Evolutionary conservation across 805 yeast genomes (phyloP).

Genomic region (Hanseniaspora singularis): DNA sequence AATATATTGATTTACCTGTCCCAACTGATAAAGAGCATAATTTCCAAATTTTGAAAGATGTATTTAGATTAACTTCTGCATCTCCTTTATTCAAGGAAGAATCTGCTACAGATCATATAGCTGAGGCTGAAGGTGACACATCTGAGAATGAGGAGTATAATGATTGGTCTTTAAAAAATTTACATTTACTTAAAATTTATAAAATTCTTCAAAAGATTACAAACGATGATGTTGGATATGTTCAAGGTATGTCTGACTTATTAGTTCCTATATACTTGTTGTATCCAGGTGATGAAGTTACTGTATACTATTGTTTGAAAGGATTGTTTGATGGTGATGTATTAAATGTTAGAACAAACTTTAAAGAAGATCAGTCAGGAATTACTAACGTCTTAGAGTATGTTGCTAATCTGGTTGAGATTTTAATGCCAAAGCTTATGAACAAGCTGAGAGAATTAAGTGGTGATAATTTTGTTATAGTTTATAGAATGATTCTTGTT

Average conservation of each 20-base stretch:
- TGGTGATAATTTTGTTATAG: constrained; percentile 80
- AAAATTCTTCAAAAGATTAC: constrained; percentile 77
- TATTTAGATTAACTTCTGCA: constrained; percentile 46
- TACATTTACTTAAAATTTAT: constrained; percentile 58
- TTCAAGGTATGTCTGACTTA: constrained; percentile 95
- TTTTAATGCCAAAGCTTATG: constrained; percentile 77
- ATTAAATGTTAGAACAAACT: constrained; percentile 53
- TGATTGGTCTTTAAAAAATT: constrained; percentile 55
- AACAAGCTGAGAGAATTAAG: constrained; percentile 78
- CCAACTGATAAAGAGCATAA: constrained; percentile 54
- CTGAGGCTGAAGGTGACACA: constrained; percentile 26
- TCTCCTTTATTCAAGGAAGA: constrained; percentile 26
- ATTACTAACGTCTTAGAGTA: constrained; percentile 81
- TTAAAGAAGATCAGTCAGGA: constrained; percentile 82
- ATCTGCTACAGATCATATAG: constrained; percentile 20
- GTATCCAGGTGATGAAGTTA: constrained; percentile 48
- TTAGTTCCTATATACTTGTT: constrained; percentile 70
- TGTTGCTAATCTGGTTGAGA: constrained; percentile 71
- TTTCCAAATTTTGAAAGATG: constrained; percentile 82
- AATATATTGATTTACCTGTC: constrained; percentile 35
- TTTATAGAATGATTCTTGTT: constrained; percentile 86
- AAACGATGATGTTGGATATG: constrained; percentile 75
- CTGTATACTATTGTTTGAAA: constrained; percentile 81
- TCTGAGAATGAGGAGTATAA: constrained; percentile 31
- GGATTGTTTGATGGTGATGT: constrained; percentile 92